Evolutionary conservation across 495 filamentous ascomycete species (phyloP).

Genomic region (Annulohypoxylon maeteangense): DNA sequence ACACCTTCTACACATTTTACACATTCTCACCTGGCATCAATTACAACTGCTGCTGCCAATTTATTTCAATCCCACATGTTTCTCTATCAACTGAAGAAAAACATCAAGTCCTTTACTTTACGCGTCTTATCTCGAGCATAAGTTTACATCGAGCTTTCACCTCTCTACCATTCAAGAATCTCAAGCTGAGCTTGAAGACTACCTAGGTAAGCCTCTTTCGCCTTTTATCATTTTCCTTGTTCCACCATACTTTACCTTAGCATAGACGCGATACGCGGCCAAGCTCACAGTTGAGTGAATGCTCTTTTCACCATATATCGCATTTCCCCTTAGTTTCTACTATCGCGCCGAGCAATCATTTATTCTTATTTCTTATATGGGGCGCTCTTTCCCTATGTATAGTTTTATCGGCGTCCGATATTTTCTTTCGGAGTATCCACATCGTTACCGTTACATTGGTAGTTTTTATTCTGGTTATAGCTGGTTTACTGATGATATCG

Average conservation of each 20-base stretch:
- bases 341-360: neutral
- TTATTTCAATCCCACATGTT: neutral
- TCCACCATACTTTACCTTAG: neutral
- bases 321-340: neutral
- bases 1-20: neutral
- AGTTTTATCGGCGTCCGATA: neutral
- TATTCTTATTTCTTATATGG: neutral
- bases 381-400: neutral
- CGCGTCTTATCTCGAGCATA: neutral
- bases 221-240: neutral
- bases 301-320: neutral
- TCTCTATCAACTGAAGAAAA: neutral
- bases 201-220: neutral
- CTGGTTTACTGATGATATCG: neutral
- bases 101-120: neutral
- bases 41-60: neutral
- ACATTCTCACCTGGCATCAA: neutral
- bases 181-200: neutral
- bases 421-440: neutral
- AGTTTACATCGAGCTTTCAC: neutral
- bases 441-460: neutral
- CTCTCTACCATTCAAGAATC: neutral
- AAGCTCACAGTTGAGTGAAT: neutral
- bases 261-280: neutral
- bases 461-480: neutral